phyloP scores from a whole-genome alignment of 805 yeast species.

The Lachancea nothofagi region DNA sequence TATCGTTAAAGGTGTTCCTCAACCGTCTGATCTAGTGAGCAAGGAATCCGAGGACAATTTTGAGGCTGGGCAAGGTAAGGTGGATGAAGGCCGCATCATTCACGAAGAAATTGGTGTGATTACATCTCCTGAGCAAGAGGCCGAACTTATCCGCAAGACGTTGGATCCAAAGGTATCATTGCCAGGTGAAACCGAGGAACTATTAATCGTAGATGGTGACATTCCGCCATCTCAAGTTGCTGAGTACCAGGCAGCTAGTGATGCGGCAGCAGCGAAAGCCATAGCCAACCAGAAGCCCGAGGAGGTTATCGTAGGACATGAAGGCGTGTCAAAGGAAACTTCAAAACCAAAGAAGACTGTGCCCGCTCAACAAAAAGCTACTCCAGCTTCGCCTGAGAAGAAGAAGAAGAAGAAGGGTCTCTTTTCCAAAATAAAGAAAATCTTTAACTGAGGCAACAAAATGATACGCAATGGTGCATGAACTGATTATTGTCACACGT shows the following conservation, averaged over 20 bases:
- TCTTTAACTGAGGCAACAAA: conserved; percentile 13
- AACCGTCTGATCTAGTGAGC: conserved; percentile 1
- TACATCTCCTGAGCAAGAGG: conserved; percentile 14
- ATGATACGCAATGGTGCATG: too few relatives aligned
- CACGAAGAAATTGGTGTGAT: conserved; percentile 11
- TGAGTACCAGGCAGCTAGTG: conserved; percentile 10
- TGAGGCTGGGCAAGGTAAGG: conserved; percentile 4
- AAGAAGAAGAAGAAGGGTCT: conserved; percentile 23
- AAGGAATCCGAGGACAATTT: conserved; percentile 5
- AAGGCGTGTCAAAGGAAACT: conserved; percentile 7
- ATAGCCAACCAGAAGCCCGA: conserved; percentile 36
- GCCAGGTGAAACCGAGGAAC: conserved; percentile 15
- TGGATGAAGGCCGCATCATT: conserved; percentile 1
- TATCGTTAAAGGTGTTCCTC: conserved; percentile 3
- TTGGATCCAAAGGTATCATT: conserved; percentile 13
- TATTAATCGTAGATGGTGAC: conserved; percentile 8
- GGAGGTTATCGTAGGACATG: conserved; percentile 21
- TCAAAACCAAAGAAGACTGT: conserved; percentile 9
- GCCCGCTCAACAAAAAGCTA: conserved; percentile 5
- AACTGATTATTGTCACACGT: background rate
- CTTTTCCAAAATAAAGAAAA: conserved; percentile 21
- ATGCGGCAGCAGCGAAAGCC: conserved; percentile 27
- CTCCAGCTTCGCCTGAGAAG: conserved; percentile 9
- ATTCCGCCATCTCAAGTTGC: conserved; percentile 7
- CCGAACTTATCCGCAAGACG: conserved; percentile 10